Conservation (phyloP, 169 alveolate species). For the Eimeria praecox region DNA sequence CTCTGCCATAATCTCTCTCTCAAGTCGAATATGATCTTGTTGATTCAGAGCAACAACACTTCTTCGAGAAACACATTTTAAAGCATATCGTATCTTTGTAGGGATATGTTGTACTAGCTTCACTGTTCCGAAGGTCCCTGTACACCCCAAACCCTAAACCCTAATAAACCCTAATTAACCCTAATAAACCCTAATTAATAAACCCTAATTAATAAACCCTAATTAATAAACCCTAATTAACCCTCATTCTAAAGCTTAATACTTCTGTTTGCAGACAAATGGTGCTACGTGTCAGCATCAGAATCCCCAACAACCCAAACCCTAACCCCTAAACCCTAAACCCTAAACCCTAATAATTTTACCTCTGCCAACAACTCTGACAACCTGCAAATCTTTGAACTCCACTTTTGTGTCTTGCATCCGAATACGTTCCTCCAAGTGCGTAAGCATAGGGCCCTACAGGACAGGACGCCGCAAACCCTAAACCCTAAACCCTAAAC, state of each 20-base stretch:
- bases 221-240: no score
- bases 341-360: neutral
- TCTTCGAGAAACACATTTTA: constrained; percentile 93
- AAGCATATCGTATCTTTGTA: constrained; percentile 90
- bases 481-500: constrained; percentile 51
- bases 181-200: neutral
- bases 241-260: no score
- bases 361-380: constrained; percentile 93
- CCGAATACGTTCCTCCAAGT: constrained; percentile 94
- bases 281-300: no score
- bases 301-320: neutral
- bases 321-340: constrained; percentile 33
- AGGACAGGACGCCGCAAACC: neutral
- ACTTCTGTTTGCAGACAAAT: no score
- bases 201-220: constrained; percentile 19
- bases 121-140: constrained; percentile 95
- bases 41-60: constrained; percentile 90
- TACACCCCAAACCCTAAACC: constrained; percentile 17
- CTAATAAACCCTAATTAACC: constrained; percentile 29
- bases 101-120: constrained; percentile 90
- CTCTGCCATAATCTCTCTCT: constrained; percentile 95
- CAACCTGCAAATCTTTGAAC: constrained; percentile 90
- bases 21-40: constrained; percentile 93
- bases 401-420: constrained; percentile 94
- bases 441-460: constrained; percentile 93